Evolutionary conservation across 768 basidiomycete species (phyloP).

Genomic region (Leccinum rimulosum): DNA sequence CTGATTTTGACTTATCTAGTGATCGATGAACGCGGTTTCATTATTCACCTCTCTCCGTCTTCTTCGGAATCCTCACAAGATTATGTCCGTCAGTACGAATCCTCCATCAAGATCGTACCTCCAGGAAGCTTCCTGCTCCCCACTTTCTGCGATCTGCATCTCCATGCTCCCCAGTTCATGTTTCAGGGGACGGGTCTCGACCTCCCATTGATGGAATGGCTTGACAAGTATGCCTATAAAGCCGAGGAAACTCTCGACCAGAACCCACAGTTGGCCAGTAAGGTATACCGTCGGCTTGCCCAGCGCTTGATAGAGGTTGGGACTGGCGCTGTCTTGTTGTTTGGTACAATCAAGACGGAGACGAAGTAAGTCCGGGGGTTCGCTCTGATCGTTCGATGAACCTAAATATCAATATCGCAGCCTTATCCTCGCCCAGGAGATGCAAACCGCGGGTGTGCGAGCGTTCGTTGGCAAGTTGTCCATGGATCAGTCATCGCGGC

Average conservation of each 20-base stretch:
- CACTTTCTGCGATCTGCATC: constrained; percentile 78
- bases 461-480: constrained; percentile 89
- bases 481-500: constrained; percentile 77
- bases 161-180: constrained; percentile 87
- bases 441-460: constrained; percentile 70
- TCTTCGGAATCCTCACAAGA: constrained; percentile 35
- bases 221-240: constrained; percentile 77
- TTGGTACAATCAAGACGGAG: constrained; percentile 80
- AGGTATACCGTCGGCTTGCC: constrained; percentile 68
- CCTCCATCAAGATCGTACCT: constrained; percentile 37
- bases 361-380: constrained; percentile 61
- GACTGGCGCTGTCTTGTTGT: constrained; percentile 73
- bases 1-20: constrained; percentile 24
- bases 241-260: constrained; percentile 75
- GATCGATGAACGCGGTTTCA: constrained; percentile 42
- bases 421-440: constrained; percentile 71
- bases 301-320: constrained; percentile 67
- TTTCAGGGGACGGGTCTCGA: constrained; percentile 88
- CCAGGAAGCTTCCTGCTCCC: constrained; percentile 69
- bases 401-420: constrained; percentile 35
- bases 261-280: constrained; percentile 55
- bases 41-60: constrained; percentile 46
- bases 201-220: constrained; percentile 82
- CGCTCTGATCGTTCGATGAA: background rate
- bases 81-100: constrained; percentile 24